Base-by-base conservation (phyloP, 805 yeast genomes). In the Schizosaccharomyces osmophilus region DNA sequence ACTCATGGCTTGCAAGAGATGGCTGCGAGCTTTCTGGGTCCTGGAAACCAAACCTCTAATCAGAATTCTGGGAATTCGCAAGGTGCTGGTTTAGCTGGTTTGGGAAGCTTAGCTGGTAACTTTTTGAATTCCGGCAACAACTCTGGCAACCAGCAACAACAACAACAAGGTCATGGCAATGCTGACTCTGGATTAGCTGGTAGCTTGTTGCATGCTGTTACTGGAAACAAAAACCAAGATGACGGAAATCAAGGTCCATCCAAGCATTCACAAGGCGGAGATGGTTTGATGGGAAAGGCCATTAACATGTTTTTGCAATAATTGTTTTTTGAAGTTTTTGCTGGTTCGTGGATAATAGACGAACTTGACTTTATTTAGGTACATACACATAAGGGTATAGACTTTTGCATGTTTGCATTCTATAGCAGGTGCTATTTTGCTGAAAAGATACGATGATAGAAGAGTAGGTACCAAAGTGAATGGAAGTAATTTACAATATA, bases 221-320 rank as follows among this genome's bases (percentile, higher is more conserved):
- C 51, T 45, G 51, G 51, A n/a, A 68, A 39, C 63, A 68, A 41
- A 64, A 64, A 45, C 76, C 76, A 5, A 59, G 17, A 45, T 45
- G 51, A 17, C 11, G 17, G 13, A 1, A 8, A 13, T 45, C 22
- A 45, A 9, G 51, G 22, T 13, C 22, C 11, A n/a, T 19, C 22
- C 24, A 45, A 45, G 22, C 22, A 45, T 17, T 24, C 31, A 2
- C 8, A 51, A 22, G 57, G 36, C 11, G 36, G 36, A 22, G 26
- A 24, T 24, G 36, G 57, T 29, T 29, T 51, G 31, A 11, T 51
- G 8, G 57, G 57, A 4, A 22, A 51, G 57, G 57, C 57, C 17
- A 29, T 51, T 8, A 51, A 51, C 19, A 51, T 51, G 57, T 51
- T 51, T 29, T 13, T 51, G 36, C 22, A 51, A 17, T 51, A 22